These are phyloP conservation scores for Barnettozyma pratensis DNA, from an alignment of 805 yeast species.

Conservation along the genomic window DNA sequence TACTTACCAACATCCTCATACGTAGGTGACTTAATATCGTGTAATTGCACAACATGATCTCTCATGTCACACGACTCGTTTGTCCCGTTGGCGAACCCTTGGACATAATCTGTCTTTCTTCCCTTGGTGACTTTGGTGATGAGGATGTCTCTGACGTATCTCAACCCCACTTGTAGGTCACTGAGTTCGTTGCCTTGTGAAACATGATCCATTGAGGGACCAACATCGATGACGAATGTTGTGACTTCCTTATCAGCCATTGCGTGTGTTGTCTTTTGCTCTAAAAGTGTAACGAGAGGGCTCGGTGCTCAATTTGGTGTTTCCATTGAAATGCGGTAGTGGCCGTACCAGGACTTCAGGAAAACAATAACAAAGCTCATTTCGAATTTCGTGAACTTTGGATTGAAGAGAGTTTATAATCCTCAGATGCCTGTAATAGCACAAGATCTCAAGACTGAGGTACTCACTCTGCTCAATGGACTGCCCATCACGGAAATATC, in stretches of 20 bases:
- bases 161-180: conserved; percentile 33
- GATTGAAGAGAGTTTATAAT: too few species aligned
- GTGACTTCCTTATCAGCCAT: conserved; percentile 11
- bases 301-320: too few species aligned
- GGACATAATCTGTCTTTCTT: conserved; percentile 36
- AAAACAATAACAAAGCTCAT: too few species aligned
- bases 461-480: not conserved
- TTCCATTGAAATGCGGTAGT: too few species aligned
- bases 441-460: not conserved
- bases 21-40: conserved; percentile 4
- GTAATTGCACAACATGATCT: conserved; percentile 5
- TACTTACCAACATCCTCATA: conserved; percentile 1
- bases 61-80: conserved; percentile 4
- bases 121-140: conserved; percentile 23
- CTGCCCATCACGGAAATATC: not conserved
- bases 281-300: too few species aligned
- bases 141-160: conserved; percentile 38
- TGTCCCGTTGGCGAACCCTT: conserved; percentile 26
- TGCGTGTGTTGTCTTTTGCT: too few species aligned
- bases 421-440: too few species aligned
- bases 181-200: conserved; percentile 26
- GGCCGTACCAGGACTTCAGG: too few species aligned
- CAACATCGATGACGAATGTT: conserved; percentile 44
- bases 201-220: conserved; percentile 33
- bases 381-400: too few species aligned